Percentiles rank a stretch among this genome's conserved stretches.
These are phyloP conservation scores for Ramicandelaber brevisporus DNA, from an alignment of 192 early-diverging fungal genomes.

Conservation along the genomic window DNA sequence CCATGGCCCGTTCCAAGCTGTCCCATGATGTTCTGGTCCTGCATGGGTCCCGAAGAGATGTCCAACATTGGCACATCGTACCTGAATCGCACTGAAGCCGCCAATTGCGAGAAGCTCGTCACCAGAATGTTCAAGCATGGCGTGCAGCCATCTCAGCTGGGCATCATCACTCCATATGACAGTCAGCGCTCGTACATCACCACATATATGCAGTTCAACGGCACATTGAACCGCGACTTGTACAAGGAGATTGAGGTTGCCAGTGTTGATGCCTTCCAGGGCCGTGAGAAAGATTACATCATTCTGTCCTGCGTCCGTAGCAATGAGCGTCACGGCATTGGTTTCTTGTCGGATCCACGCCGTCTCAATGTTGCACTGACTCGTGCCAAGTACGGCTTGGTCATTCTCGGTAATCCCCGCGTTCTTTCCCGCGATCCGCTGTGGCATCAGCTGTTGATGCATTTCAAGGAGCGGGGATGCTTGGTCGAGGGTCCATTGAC, in stretches of 20 bases:
- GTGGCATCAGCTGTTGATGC: conserved; percentile 89
- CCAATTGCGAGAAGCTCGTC: conserved; percentile 91
- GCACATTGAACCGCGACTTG: conserved; percentile 65
- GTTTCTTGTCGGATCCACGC: conserved; percentile 76
- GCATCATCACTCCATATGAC: conserved; percentile 96
- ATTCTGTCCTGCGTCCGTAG: conserved; percentile 91
- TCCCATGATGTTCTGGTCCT: conserved; percentile 88
- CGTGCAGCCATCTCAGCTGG: conserved; percentile 72
- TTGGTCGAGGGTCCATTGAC: conserved; percentile 82
- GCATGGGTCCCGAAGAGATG: conserved; percentile 89
- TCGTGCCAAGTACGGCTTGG: conserved; percentile 78
- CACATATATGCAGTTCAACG: conserved; percentile 84
- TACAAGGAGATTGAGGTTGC: conserved; percentile 99
- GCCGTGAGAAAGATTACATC: conserved; percentile 98
- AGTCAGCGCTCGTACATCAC: conserved; percentile 92
- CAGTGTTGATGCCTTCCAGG: conserved; percentile 97
- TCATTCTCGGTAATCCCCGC: conserved; percentile 85
- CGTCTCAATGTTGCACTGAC: conserved; percentile 78
- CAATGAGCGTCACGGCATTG: conserved; percentile 93
- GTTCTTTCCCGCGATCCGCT: conserved; percentile 78
- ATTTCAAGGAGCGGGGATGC: conserved; percentile 70
- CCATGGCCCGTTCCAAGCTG: conserved; percentile 87
- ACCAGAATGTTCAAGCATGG: conserved; percentile 78
- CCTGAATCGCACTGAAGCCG: conserved; percentile 89
- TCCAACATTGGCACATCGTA: conserved; percentile 92